These are phyloP conservation scores for Tephrocybe rancida DNA, from an alignment of 768 basidiomycete species.

Conservation along the genomic window DNA sequence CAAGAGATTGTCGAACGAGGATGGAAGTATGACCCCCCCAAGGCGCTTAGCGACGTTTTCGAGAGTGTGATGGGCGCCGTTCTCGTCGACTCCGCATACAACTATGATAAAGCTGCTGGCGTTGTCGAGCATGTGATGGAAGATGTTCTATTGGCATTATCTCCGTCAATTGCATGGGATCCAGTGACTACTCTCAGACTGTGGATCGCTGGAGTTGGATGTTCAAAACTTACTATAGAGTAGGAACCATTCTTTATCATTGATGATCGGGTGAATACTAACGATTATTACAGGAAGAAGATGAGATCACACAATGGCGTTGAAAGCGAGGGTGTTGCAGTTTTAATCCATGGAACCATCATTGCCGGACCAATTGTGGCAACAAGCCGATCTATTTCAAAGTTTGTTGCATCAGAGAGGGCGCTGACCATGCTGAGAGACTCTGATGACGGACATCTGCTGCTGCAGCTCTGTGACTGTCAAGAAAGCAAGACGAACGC, in stretches of 20 bases:
- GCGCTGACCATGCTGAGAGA: conserved; percentile 58
- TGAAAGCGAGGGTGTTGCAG: conserved; percentile 47
- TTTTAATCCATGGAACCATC: conserved; percentile 58
- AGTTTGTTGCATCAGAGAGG: conserved; percentile 66
- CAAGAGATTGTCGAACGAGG: conserved; percentile 67
- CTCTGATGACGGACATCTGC: conserved; percentile 40
- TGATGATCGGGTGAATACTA: background rate
- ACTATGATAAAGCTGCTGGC: conserved; percentile 66
- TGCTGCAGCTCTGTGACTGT: conserved; percentile 45
- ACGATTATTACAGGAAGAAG: conserved; percentile 20
- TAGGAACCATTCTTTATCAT: conserved; percentile 21
- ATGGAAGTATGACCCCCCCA: conserved; percentile 87
- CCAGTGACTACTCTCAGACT: conserved; percentile 74
- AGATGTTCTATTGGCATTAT: conserved; percentile 63
- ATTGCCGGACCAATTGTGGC: conserved; percentile 66
- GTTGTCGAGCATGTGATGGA: conserved; percentile 67
- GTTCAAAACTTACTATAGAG: conserved; percentile 40
- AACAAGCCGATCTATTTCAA: conserved; percentile 59
- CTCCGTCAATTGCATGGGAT: conserved; percentile 63
- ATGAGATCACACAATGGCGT: conserved; percentile 18
- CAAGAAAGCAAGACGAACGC: conserved; percentile 1
- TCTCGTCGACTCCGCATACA: conserved; percentile 76
- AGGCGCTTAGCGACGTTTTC: conserved; percentile 81
- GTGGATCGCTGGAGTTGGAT: conserved; percentile 64
- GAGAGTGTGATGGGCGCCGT: conserved; percentile 87